Evolutionary conservation across 176 grass and related monocot genomes (phyloP).

Genomic region (Oryza glaberrima): DNA sequence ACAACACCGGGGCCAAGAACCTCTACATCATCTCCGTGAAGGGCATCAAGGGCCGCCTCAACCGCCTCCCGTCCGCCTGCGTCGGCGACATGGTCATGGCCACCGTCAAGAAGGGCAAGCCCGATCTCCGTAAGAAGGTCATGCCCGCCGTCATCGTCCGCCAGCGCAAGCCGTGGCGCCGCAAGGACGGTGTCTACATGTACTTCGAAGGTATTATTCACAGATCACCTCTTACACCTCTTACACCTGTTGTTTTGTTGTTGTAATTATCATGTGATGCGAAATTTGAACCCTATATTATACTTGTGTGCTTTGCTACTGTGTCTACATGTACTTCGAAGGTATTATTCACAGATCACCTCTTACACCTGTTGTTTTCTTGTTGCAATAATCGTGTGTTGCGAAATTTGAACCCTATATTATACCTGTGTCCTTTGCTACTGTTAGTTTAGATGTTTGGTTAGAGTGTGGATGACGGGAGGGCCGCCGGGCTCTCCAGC

Average conservation of each 20-base stretch:
- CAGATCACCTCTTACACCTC: background rate
- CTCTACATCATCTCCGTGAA: constrained; percentile 76
- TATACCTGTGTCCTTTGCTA: background rate
- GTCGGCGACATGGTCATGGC: constrained; percentile 83
- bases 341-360: constrained; percentile 23
- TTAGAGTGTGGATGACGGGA: constrained; percentile 14
- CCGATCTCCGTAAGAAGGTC: constrained; percentile 70
- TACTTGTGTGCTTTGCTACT: background rate
- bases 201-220: constrained; percentile 60
- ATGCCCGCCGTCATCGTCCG: constrained; percentile 73
- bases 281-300: too few relatives aligned
- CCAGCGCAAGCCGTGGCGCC: constrained; percentile 65
- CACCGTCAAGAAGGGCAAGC: constrained; percentile 73
- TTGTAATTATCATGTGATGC: too few relatives aligned
- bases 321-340: constrained; percentile 75
- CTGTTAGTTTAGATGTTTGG: background rate
- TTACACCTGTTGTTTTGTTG: too few relatives aligned
- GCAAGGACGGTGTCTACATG: constrained; percentile 78
- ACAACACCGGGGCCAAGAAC: constrained; percentile 66
- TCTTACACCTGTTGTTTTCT: too few relatives aligned
- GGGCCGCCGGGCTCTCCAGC: constrained; percentile 38
- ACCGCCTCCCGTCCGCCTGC: constrained; percentile 66
- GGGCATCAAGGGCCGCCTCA: constrained; percentile 71
- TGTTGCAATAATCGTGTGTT: too few relatives aligned
- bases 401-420: too few relatives aligned